These are phyloP conservation scores for Rhodosporidiobolus odoratus DNA, from an alignment of 768 basidiomycete genomes.

Conservation along the genomic window DNA sequence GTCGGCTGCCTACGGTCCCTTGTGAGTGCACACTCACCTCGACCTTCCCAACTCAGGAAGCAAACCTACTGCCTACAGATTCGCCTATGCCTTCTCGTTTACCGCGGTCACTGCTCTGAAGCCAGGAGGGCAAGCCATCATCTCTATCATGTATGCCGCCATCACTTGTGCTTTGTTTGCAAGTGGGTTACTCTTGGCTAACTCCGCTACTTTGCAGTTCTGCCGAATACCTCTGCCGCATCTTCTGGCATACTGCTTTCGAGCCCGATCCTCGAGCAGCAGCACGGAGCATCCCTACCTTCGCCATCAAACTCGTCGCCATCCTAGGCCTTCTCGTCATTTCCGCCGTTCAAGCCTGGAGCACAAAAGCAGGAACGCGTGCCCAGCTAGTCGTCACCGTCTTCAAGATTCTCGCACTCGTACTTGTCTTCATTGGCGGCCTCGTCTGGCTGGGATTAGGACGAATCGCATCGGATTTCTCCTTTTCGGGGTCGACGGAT, in stretches of 20 bases:
- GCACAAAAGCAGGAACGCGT: conserved; percentile 69
- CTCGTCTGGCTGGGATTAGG: conserved; percentile 69
- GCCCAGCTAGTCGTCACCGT: conserved; percentile 80
- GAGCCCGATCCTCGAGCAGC: conserved; percentile 65
- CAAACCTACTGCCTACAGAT: conserved; percentile 21
- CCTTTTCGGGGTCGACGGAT: conserved; percentile 67
- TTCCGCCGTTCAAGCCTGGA: conserved; percentile 69
- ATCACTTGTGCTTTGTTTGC: conserved; percentile 7
- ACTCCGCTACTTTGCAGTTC: conserved; percentile 18
- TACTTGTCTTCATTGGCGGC: conserved; percentile 68
- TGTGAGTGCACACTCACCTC: conserved; percentile 71
- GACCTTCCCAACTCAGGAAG: conserved; percentile 51
- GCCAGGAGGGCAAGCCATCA: conserved; percentile 30
- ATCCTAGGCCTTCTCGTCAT: conserved; percentile 65
- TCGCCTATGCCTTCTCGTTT: conserved; percentile 80
- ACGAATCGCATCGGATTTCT: conserved; percentile 62
- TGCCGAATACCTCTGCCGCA: conserved; percentile 67
- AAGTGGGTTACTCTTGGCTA: no score
- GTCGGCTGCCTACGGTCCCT: conserved; percentile 36
- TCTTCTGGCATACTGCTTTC: conserved; percentile 72
- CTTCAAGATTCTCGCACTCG: conserved; percentile 57
- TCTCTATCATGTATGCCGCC: conserved; percentile 4
- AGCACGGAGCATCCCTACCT: conserved; percentile 61
- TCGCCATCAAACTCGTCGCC: conserved; percentile 86
- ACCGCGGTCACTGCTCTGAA: conserved; percentile 82